A percentile compares a stretch with the other conserved stretches of the same genome.
Evolutionary conservation across 2,329 filamentous ascomycete genomes (phyloP).

Genomic region (Elsinoe batatas): DNA sequence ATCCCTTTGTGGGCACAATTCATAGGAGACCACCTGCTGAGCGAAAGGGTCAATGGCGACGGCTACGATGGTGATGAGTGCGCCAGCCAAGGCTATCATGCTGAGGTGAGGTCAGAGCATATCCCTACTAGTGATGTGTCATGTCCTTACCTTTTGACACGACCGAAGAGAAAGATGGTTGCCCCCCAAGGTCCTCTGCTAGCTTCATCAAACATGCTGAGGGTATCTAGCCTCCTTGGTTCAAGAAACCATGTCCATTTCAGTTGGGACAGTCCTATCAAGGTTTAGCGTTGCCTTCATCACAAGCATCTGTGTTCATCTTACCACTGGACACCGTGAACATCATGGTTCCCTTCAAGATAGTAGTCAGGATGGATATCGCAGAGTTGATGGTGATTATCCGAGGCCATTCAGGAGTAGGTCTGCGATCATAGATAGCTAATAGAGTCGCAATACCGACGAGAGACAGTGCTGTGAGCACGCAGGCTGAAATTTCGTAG

Average conservation of each 20-base stretch:
- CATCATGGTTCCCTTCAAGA: background rate
- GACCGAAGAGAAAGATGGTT: background rate
- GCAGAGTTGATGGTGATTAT: conserved; percentile 6
- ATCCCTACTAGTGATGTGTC: background rate
- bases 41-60: background rate
- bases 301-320: background rate
- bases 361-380: background rate
- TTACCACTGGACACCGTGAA: background rate
- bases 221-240: background rate
- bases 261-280: background rate
- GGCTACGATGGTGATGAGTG: background rate
- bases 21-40: background rate
- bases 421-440: background rate
- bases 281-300: background rate
- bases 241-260: background rate
- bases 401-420: background rate
- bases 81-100: background rate
- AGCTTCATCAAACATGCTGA: background rate
- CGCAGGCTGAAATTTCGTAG: background rate
- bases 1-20: background rate
- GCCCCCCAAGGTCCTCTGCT: conserved; percentile 5
- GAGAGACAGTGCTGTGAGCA: background rate
- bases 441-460: background rate
- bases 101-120: background rate
- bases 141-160: background rate